These are phyloP conservation scores for Cubamyces sp. DNA, from an alignment of 768 basidiomycete genomes.

Conservation along the genomic window DNA sequence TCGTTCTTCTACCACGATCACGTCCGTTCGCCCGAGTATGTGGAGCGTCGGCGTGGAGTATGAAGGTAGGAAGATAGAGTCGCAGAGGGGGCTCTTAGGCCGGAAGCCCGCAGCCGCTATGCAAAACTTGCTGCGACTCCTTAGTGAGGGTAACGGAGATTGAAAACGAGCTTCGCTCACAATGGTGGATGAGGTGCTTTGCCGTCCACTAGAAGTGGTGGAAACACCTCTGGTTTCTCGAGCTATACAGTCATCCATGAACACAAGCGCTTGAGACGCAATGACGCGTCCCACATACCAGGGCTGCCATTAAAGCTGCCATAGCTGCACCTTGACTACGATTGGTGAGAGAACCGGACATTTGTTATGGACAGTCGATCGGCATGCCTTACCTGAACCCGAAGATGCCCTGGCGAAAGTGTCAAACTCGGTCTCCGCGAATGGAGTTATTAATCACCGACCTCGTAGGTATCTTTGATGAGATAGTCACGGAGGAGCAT, in stretches of 20 bases:
- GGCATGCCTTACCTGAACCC: conserved; percentile 65
- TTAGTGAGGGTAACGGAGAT: neutral
- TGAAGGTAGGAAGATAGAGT: conserved; percentile 51
- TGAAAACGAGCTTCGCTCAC: conserved; percentile 44
- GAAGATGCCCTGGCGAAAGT: conserved; percentile 62
- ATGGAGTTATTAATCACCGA: conserved; percentile 43
- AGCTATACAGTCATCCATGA: conserved; percentile 40
- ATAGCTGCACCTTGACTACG: conserved; percentile 77
- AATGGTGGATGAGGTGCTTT: conserved; percentile 74
- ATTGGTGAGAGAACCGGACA: conserved; percentile 9
- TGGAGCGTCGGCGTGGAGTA: conserved; percentile 78
- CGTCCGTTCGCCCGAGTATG: conserved; percentile 75
- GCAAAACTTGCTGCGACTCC: conserved; percentile 63
- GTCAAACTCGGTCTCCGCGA: conserved; percentile 5
- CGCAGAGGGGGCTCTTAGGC: conserved; percentile 48
- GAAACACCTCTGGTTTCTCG: conserved; percentile 54
- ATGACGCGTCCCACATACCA: conserved; percentile 48
- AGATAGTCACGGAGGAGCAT: conserved; percentile 58
- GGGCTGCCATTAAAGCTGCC: conserved; percentile 68
- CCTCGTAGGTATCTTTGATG: conserved; percentile 65
- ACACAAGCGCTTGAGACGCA: neutral
- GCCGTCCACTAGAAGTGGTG: conserved; percentile 65
- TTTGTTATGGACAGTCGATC: no score
- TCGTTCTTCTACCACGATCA: conserved; percentile 74
- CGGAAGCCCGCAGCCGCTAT: conserved; percentile 77